These are phyloP conservation scores for Fabrea salina DNA, from an alignment of 169 alveolate genomes.

Conservation along the genomic window DNA sequence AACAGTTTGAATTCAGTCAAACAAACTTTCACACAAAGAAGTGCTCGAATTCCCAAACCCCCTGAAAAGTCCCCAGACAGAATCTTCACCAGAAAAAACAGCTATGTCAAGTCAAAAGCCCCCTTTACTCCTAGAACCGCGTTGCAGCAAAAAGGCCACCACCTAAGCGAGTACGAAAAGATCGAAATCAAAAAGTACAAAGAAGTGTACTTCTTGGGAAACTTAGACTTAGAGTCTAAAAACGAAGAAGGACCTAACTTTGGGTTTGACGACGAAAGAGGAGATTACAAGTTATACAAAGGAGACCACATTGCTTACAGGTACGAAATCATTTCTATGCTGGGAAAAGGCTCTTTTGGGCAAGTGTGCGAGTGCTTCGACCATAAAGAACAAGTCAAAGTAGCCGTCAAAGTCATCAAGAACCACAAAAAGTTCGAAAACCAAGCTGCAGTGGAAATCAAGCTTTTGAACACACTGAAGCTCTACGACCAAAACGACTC, in stretches of 20 bases:
- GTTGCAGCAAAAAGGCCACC: no score
- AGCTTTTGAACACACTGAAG: slow-evolving; percentile 54
- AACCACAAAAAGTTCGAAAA: slow-evolving; percentile 63
- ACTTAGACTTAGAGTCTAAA: slow-evolving; percentile 27
- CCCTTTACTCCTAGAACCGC: no score
- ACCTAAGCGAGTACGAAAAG: slow-evolving; percentile 32
- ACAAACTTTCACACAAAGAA: no score
- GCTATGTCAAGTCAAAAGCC: no score
- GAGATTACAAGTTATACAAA: no score
- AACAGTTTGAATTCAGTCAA: no score
- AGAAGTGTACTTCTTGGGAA: slow-evolving; percentile 47
- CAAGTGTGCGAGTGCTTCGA: slow-evolving; percentile 74
- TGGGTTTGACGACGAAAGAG: no score
- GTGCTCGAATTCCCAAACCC: no score
- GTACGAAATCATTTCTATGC: slow-evolving; percentile 55
- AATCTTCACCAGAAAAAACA: no score
- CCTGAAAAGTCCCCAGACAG: no score
- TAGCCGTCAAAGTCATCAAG: slow-evolving; percentile 71
- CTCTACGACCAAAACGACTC: slow-evolving; percentile 60
- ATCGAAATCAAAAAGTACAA: slow-evolving; percentile 48
- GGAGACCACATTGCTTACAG: no score
- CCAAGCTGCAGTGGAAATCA: slow-evolving; percentile 69
- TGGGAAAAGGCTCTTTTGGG: slow-evolving; percentile 84
- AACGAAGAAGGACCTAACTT: no score
- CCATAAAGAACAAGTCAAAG: slow-evolving; percentile 61